Conservation (phyloP, 1,284 basidiomycete genomes). For the Trametes polyzona region DNA sequence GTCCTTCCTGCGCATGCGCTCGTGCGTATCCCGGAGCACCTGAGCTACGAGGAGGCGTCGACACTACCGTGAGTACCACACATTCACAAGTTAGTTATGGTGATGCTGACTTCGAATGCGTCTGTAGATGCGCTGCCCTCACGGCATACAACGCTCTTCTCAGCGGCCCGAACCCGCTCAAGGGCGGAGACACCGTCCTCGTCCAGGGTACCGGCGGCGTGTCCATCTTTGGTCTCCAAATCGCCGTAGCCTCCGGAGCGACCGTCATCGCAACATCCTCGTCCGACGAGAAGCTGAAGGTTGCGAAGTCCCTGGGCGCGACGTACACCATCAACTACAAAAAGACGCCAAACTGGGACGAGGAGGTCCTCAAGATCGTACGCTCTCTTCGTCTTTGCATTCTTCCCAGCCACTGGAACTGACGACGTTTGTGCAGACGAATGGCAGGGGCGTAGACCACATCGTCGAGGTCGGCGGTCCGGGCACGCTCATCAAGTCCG, state of each 20-base stretch:
- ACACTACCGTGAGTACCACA: slow-evolving; percentile 11
- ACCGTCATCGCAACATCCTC: slow-evolving; percentile 48
- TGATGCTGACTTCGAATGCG: neutral
- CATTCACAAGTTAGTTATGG: neutral
- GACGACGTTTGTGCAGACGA: slow-evolving; percentile 21
- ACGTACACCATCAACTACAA: slow-evolving; percentile 45
- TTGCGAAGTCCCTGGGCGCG: slow-evolving; percentile 38
- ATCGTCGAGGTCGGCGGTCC: slow-evolving; percentile 48
- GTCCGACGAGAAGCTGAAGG: slow-evolving; percentile 45
- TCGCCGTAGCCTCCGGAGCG: slow-evolving; percentile 45
- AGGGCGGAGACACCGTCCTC: slow-evolving; percentile 36
- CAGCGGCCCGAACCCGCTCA: slow-evolving; percentile 34
- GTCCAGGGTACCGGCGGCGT: slow-evolving; percentile 46
- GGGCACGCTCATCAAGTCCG: slow-evolving; percentile 43
- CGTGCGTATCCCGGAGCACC: slow-evolving; percentile 38
- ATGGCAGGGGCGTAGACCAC: slow-evolving; percentile 47
- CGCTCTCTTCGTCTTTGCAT: neutral
- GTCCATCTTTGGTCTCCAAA: slow-evolving; percentile 40
- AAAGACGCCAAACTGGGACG: slow-evolving; percentile 46
- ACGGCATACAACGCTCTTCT: slow-evolving; percentile 46
- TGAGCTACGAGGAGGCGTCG: slow-evolving; percentile 40
- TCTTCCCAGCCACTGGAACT: neutral
- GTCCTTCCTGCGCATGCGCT: slow-evolving; percentile 24
- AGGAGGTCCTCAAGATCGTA: slow-evolving; percentile 37
- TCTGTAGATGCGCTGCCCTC: slow-evolving; percentile 35